These are phyloP conservation scores for Hura crepitans DNA, from an alignment of 441 rosid species.

Conservation along the genomic window DNA sequence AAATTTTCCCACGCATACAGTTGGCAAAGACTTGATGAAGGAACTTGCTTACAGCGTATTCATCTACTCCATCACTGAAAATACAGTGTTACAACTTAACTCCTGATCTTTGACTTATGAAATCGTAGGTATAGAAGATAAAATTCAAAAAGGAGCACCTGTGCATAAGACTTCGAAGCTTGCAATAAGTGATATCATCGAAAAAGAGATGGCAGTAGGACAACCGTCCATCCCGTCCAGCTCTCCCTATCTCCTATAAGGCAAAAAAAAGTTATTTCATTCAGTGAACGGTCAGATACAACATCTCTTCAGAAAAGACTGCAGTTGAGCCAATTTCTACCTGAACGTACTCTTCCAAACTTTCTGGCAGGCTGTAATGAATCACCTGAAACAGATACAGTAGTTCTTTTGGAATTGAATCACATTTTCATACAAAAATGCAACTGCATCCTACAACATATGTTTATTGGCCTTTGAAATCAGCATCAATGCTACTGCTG, in stretches of 20 bases:
- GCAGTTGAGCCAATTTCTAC: slow-evolving; percentile 36
- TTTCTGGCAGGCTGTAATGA: slow-evolving; percentile 91
- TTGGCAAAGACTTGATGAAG: slow-evolving; percentile 59
- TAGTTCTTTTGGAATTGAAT: slow-evolving; percentile 6
- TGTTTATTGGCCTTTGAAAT: background rate
- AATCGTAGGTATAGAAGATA: slow-evolving; percentile 10
- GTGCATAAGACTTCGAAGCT: slow-evolving; percentile 85
- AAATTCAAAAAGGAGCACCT: slow-evolving; percentile 42
- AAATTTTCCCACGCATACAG: slow-evolving; percentile 41
- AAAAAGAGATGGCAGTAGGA: slow-evolving; percentile 83
- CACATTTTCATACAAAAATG: background rate
- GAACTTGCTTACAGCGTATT: slow-evolving; percentile 77
- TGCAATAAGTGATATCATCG: slow-evolving; percentile 66
- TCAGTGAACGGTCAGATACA: slow-evolving; percentile 16
- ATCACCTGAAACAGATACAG: slow-evolving; percentile 52
- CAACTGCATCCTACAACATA: background rate
- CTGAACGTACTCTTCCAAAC: slow-evolving; percentile 98
- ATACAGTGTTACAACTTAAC: slow-evolving; percentile 24
- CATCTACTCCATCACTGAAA: slow-evolving; percentile 91
- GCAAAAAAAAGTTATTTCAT: slow-evolving; percentile 21
- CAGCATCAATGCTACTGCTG: background rate
- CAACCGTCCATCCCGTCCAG: slow-evolving; percentile 91
- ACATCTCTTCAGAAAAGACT: slow-evolving; percentile 15
- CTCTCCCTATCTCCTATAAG: slow-evolving; percentile 81
- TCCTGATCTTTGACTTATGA: slow-evolving; percentile 18